Evolutionary conservation across 495 filamentous ascomycete species (phyloP).

Genomic region (Penicillium turbatum): DNA sequence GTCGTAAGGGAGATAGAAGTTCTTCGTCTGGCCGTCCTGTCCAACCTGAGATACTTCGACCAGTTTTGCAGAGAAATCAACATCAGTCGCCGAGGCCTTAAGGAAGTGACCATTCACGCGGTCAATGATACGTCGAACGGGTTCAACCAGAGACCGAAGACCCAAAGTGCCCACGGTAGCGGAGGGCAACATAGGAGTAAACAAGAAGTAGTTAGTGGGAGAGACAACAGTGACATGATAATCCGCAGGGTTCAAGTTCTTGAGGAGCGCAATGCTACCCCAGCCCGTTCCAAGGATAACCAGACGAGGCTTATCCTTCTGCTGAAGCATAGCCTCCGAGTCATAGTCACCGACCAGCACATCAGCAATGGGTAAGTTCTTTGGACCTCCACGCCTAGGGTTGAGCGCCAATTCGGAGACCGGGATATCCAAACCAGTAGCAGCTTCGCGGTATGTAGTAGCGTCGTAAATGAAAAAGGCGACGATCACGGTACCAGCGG

Average conservation of each 20-base stretch:
- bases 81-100: slow-evolving; percentile 75
- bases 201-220: slow-evolving; percentile 93
- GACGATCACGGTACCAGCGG: slow-evolving; percentile 53
- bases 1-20: slow-evolving; percentile 96
- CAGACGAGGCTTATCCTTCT: slow-evolving; percentile 82
- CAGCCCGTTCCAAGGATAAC: slow-evolving; percentile 94
- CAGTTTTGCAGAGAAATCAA: slow-evolving; percentile 86
- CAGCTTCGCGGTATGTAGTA: slow-evolving; percentile 73
- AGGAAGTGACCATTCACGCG: slow-evolving; percentile 83
- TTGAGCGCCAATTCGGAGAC: slow-evolving; percentile 78
- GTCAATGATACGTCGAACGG: slow-evolving; percentile 77
- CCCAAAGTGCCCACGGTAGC: slow-evolving; percentile 96
- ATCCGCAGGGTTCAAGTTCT: slow-evolving; percentile 80
- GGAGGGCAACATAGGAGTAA: slow-evolving; percentile 95
- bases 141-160: slow-evolving; percentile 85
- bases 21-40: slow-evolving; percentile 60
- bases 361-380: slow-evolving; percentile 91
- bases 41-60: slow-evolving; percentile 79
- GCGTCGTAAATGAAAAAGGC: slow-evolving; percentile 95
- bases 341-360: slow-evolving; percentile 85
- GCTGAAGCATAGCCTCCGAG: slow-evolving; percentile 55
- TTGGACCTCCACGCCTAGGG: slow-evolving; percentile 83
- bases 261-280: slow-evolving; percentile 89
- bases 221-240: slow-evolving; percentile 95
- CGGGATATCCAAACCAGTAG: slow-evolving; percentile 63